Percentiles rank a stretch among this genome's conserved stretches.
Evolutionary conservation across 306 rosid species (phyloP).

Genomic region (Lotus japonicus): DNA sequence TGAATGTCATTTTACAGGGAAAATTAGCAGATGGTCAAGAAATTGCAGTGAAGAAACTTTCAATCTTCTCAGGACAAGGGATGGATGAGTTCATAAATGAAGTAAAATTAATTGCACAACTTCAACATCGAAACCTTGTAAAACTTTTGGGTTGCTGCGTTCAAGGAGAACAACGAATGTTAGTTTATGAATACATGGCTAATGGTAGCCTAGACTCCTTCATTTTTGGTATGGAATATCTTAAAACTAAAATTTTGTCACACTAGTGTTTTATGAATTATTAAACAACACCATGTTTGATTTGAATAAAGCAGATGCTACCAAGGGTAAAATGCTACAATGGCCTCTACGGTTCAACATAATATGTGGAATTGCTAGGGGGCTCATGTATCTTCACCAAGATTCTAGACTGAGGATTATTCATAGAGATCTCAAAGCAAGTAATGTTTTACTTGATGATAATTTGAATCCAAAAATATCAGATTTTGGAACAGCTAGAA

Average conservation of each 20-base stretch:
- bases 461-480: too few species aligned
- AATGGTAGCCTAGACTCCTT: constrained; percentile 23
- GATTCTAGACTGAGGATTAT: constrained; percentile 10
- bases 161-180: constrained; percentile 12
- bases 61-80: constrained; percentile 20
- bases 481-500: background rate
- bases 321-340: background rate
- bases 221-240: constrained; percentile 23
- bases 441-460: too few species aligned
- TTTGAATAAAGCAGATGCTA: background rate
- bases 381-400: background rate
- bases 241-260: background rate
- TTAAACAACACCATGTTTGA: too few species aligned
- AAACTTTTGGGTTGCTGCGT: constrained; percentile 34
- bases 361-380: background rate
- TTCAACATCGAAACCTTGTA: constrained; percentile 38
- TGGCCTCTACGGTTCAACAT: background rate
- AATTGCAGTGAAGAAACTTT: constrained; percentile 33
- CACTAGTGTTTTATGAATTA: too few species aligned
- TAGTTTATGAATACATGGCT: constrained; percentile 22
- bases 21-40: constrained; percentile 18
- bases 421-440: too few species aligned
- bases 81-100: constrained; percentile 29
- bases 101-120: constrained; percentile 28
- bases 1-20: constrained; percentile 16